Conservation (phyloP, 805 yeast genomes). For the Saccharomyces eubayanus region DNA sequence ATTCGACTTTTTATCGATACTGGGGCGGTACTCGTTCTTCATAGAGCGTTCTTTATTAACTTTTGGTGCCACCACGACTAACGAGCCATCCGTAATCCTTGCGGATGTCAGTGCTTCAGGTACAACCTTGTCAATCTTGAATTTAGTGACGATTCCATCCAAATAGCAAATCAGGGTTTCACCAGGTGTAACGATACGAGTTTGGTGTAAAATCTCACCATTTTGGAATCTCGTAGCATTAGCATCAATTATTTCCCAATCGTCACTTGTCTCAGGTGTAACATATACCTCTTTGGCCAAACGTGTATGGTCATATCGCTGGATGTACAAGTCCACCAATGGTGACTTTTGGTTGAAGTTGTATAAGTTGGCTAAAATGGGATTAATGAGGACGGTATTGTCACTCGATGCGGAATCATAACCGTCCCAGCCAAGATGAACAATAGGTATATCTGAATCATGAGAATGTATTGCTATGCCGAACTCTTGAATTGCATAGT, state of each 20-base stretch:
- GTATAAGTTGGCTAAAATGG: slow-evolving; percentile 12
- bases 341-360: not conserved
- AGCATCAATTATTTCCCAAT: slow-evolving; percentile 85
- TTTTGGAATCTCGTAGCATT: slow-evolving; percentile 73
- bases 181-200: slow-evolving; percentile 58
- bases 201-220: slow-evolving; percentile 58
- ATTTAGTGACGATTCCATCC: slow-evolving; percentile 49
- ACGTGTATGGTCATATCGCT: slow-evolving; percentile 7
- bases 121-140: slow-evolving; percentile 43
- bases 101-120: slow-evolving; percentile 37
- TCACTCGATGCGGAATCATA: slow-evolving; percentile 12
- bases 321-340: slow-evolving; percentile 9
- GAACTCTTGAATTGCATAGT: slow-evolving; percentile 20
- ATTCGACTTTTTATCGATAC: not conserved
- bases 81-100: slow-evolving; percentile 53
- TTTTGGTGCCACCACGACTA: slow-evolving; percentile 72
- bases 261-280: slow-evolving; percentile 69
- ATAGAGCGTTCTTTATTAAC: slow-evolving; percentile 30
- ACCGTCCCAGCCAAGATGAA: slow-evolving; percentile 26
- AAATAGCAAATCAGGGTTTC: slow-evolving; percentile 66
- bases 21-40: slow-evolving; percentile 2
- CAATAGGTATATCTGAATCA: not conserved
- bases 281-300: slow-evolving; percentile 53
- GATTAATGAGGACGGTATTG: slow-evolving; percentile 20
- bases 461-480: slow-evolving; percentile 10